phyloP scores from a whole-genome alignment of 202 grass and related monocot genomes.

The Miscanthus sacchariflorus region DNA sequence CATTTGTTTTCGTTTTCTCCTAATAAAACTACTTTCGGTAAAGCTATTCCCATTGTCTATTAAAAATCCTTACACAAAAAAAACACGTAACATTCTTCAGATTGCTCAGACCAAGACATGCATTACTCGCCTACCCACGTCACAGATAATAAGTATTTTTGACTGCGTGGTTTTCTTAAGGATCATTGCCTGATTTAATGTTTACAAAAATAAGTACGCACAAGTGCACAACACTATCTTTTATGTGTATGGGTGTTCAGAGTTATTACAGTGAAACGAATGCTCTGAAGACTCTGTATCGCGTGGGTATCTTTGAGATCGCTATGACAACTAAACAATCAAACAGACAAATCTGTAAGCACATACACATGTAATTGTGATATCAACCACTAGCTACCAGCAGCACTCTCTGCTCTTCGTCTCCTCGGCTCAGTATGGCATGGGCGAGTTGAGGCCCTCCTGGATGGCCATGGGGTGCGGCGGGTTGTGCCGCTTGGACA shows the following conservation, averaged over 20 bases:
- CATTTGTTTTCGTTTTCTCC: no score
- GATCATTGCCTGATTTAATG: not conserved
- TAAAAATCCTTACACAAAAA: no score
- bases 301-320: constrained; percentile 50
- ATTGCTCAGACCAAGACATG: no score
- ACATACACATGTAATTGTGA: constrained; percentile 57
- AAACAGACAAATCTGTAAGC: constrained; percentile 43
- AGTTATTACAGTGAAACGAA: constrained; percentile 66
- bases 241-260: constrained; percentile 50
- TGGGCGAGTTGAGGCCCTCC: constrained; percentile 86
- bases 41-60: no score
- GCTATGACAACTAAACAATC: constrained; percentile 30
- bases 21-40: no score
- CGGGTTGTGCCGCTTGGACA: constrained; percentile 72
- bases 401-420: not conserved
- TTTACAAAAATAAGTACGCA: constrained; percentile 13
- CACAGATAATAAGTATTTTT: not conserved
- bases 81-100: no score
- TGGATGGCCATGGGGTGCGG: constrained; percentile 81
- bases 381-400: constrained; percentile 25
- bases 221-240: constrained; percentile 20
- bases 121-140: not conserved
- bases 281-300: constrained; percentile 44
- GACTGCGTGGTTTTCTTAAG: not conserved
- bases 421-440: constrained; percentile 62